These are phyloP conservation scores for Claviceps paspali DNA, from an alignment of 2,329 filamentous ascomycete genomes.

Conservation along the genomic window DNA sequence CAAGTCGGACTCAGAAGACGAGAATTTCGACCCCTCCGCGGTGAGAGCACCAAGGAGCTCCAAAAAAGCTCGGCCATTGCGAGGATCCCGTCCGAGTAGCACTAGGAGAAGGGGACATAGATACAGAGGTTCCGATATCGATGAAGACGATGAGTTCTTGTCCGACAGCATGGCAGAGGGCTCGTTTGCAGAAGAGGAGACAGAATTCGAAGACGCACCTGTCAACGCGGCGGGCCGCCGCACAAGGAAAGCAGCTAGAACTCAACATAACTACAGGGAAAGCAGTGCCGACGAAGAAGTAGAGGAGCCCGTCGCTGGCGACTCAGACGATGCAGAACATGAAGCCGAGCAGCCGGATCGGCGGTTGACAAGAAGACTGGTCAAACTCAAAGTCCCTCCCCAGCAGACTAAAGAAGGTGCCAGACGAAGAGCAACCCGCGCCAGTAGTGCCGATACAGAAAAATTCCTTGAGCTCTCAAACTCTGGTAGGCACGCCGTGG, in stretches of 20 bases:
- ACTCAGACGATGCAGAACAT: conserved; percentile 12
- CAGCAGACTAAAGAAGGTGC: conserved; percentile 13
- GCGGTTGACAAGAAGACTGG: conserved; percentile 22
- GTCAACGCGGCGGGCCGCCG: conserved; percentile 32
- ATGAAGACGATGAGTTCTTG: conserved; percentile 41
- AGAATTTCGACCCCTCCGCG: conserved; percentile 45
- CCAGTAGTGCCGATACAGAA: conserved; percentile 38
- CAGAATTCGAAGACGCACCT: conserved; percentile 23
- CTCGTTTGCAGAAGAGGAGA: conserved; percentile 30
- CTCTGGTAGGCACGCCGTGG: conserved; percentile 42
- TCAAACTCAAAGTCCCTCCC: conserved; percentile 30
- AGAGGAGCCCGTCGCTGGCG: conserved; percentile 14
- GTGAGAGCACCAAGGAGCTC: conserved; percentile 25
- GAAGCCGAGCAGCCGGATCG: conserved; percentile 13
- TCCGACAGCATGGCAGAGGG: conserved; percentile 37
- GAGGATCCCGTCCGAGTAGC: conserved; percentile 14
- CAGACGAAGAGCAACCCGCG: conserved; percentile 35
- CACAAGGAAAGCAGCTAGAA: conserved; percentile 31
- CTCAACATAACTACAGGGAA: conserved; percentile 32
- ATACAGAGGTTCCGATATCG: conserved; percentile 47
- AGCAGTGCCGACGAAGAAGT: conserved; percentile 26
- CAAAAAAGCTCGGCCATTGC: conserved; percentile 27
- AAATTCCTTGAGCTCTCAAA: conserved; percentile 42
- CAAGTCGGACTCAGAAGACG: conserved; percentile 50
- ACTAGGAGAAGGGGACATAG: conserved; percentile 21